Percentiles rank a stretch among this genome's conserved stretches.
Conservation (phyloP, 495 filamentous ascomycete genomes). For the Penicillium fimorum region DNA sequence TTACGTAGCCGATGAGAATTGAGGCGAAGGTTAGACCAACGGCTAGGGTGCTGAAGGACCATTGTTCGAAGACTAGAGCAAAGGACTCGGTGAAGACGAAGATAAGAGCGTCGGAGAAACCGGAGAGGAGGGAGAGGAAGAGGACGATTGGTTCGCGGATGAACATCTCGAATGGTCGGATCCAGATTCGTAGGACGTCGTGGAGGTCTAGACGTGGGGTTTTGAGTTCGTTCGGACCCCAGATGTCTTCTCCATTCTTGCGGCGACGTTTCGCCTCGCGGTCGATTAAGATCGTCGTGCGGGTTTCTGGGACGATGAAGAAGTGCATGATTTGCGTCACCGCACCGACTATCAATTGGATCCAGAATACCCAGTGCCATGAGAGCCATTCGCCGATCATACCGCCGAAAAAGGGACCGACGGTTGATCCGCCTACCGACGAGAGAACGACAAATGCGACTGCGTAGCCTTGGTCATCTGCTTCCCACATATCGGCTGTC, state of each 20-base stretch:
- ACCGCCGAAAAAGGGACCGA: conserved; percentile 79
- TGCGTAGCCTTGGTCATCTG: conserved; percentile 63
- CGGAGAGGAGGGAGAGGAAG: conserved; percentile 66
- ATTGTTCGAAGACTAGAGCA: conserved; percentile 61
- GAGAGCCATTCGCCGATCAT: conserved; percentile 62
- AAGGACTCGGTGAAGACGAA: conserved; percentile 76
- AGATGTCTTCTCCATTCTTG: conserved; percentile 57
- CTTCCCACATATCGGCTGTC: conserved; percentile 77
- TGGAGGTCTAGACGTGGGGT: conserved; percentile 48
- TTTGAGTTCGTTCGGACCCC: conserved; percentile 62
- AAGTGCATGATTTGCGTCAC: conserved; percentile 64
- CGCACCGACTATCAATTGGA: conserved; percentile 73
- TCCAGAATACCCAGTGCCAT: conserved; percentile 83
- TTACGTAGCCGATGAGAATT: conserved; percentile 62
- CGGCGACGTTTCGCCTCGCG: conserved; percentile 63
- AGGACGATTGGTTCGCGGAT: conserved; percentile 74
- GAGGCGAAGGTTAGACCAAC: conserved; percentile 63
- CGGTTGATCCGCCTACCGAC: conserved; percentile 70
- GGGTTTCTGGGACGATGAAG: conserved; percentile 66
- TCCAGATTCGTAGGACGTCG: conserved; percentile 61
- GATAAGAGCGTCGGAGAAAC: conserved; percentile 78
- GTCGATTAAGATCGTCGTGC: conserved; percentile 65
- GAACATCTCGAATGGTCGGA: conserved; percentile 77
- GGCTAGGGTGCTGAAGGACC: conserved; percentile 55
- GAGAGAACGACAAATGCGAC: conserved; percentile 75